phyloP scores from a whole-genome alignment of 1,284 basidiomycete species.

The Boletellus deceptivus region DNA sequence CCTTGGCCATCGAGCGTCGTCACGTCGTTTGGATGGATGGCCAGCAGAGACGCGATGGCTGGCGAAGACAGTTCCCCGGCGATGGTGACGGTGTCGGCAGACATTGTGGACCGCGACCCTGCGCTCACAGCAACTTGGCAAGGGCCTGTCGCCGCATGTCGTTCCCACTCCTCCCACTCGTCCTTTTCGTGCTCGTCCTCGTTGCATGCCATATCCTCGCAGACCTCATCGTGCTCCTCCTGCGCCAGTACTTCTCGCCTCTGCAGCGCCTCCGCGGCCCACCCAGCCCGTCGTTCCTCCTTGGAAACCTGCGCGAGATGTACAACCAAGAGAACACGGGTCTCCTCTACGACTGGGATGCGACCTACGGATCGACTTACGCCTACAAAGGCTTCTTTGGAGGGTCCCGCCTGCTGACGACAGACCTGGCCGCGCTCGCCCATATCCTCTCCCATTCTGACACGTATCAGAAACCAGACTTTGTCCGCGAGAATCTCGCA shows the following conservation, averaged over 20 bases:
- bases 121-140: no score
- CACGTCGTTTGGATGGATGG: slow-evolving; percentile 29
- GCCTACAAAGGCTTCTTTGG: slow-evolving; percentile 57
- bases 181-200: slow-evolving; percentile 4
- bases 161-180: background rate
- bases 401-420: slow-evolving; percentile 54
- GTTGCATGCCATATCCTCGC: slow-evolving; percentile 21
- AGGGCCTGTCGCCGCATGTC: background rate
- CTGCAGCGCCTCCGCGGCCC: slow-evolving; percentile 37
- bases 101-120: background rate
- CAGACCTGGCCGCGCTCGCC: slow-evolving; percentile 57
- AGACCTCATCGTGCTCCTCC: slow-evolving; percentile 36
- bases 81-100: slow-evolving; percentile 14
- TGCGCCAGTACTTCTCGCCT: slow-evolving; percentile 38
- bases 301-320: slow-evolving; percentile 56
- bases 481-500: slow-evolving; percentile 55
- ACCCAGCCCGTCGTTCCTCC: slow-evolving; percentile 45
- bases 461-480: slow-evolving; percentile 65
- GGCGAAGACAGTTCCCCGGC: slow-evolving; percentile 19
- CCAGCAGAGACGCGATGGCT: slow-evolving; percentile 20
- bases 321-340: slow-evolving; percentile 58
- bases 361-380: slow-evolving; percentile 48
- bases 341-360: slow-evolving; percentile 49
- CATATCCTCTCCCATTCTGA: slow-evolving; percentile 62
- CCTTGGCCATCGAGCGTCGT: slow-evolving; percentile 8